Evolutionary conservation across 257 asterid genomes (phyloP).

Genomic region (Prunella vulgaris): DNA sequence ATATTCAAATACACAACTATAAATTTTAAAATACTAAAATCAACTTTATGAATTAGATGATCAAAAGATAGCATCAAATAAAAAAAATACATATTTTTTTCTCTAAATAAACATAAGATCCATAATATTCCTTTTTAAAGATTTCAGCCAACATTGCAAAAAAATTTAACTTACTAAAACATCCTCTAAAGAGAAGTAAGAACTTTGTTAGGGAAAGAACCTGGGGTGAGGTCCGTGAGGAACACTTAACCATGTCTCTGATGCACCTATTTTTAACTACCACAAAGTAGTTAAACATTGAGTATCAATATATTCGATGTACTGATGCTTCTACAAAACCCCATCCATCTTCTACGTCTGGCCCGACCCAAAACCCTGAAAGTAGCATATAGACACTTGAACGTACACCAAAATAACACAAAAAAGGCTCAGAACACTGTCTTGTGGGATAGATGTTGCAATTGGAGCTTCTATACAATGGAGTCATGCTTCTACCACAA

Average conservation of each 20-base stretch:
- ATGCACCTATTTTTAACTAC: neutral
- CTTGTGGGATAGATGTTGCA: conserved; percentile 23
- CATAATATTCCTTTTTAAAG: neutral
- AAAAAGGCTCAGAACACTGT: conserved; percentile 21
- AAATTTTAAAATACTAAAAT: neutral
- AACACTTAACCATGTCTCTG: neutral
- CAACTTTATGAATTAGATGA: neutral
- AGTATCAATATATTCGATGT: conserved; percentile 19
- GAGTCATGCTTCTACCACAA: conserved; percentile 24
- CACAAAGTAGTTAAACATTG: neutral
- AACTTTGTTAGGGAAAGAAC: neutral
- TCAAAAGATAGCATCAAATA: neutral
- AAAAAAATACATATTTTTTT: neutral
- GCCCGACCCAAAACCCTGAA: conserved; percentile 75
- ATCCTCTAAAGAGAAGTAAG: neutral
- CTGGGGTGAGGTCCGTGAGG: neutral
- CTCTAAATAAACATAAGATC: neutral
- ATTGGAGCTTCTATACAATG: conserved; percentile 19
- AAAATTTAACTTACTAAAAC: neutral
- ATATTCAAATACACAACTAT: neutral
- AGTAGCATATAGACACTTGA: conserved; percentile 27
- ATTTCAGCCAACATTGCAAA: neutral
- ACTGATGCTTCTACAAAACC: conserved; percentile 67
- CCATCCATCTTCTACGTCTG: conserved; percentile 78
- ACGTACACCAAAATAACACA: conserved; percentile 23